Evolutionary conservation across 352 stramenopile species (phyloP).

Genomic region (Globisporangium paddicum): DNA sequence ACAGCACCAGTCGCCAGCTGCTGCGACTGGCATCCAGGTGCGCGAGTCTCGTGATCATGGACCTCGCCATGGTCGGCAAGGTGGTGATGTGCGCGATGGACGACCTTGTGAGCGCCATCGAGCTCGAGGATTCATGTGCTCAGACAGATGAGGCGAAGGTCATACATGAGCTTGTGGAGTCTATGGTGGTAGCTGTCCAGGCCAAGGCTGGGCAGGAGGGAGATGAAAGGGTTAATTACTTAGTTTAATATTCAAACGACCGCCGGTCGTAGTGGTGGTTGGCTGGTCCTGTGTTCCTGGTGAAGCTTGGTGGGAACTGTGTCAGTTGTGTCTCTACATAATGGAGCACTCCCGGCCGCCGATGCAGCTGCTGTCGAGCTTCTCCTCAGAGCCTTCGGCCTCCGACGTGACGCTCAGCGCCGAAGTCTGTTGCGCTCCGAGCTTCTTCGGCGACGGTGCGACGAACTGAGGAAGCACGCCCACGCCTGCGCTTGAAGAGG

Average conservation of each 20-base stretch:
- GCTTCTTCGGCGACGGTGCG: conserved; percentile 7
- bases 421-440: conserved; percentile 14
- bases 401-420: conserved; percentile 12
- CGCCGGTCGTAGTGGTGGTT: not conserved
- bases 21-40: not conserved
- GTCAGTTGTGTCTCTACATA: conserved; percentile 35
- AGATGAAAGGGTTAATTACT: conserved; percentile 1
- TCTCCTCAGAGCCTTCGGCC: conserved; percentile 15
- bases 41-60: conserved; percentile 5
- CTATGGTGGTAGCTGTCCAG: not conserved
- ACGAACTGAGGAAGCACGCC: not conserved
- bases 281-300: not conserved
- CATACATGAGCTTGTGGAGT: not conserved
- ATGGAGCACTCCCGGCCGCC: conserved; percentile 39
- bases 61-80: conserved; percentile 13
- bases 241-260: conserved; percentile 7
- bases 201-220: too few relatives aligned
- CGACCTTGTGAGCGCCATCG: conserved; percentile 4
- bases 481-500: conserved; percentile 8
- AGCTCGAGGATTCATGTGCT: not conserved
- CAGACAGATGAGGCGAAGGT: not conserved
- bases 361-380: conserved; percentile 34
- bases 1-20: conserved; percentile 12
- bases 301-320: not conserved
- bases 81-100: conserved; percentile 1